Base-by-base conservation (phyloP, 129 eudicot genomes). In the Logfia minima region DNA sequence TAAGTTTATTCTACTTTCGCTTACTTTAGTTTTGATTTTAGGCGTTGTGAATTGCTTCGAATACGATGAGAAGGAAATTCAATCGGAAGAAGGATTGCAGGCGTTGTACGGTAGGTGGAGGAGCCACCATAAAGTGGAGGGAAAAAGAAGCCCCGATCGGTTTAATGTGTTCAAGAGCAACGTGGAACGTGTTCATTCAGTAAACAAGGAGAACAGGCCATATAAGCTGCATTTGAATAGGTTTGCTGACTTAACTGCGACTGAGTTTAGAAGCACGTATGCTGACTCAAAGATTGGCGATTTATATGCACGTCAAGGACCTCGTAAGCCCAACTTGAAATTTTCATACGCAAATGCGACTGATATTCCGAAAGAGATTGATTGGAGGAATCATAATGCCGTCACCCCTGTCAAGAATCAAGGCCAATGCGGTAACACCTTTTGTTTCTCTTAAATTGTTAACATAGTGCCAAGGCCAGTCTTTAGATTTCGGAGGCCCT, bases 91-190 rank as follows among this genome's bases (percentile, higher is more conserved):
- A 63, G 77, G 83, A 6, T 45, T 91, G 51, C 82, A 89, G 85
- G 84, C 66, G 1, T 7, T 91, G 84, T 91, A 89, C 68, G 86
- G 89, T 74, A 79, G 95, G 84, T 91, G 97, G 97, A 79, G 90
- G 77, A 79, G 73, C 85, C 81, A 83, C 86, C 90, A 91, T 76
- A 85, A 92, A 0, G 73, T 87, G 64, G 78, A 83, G 87, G 81
- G 60, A 84, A 58, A 60, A 39, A 23, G 55, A 48, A 18, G 70
- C 39, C 60, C 58, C 0, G 69, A 74, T 68, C 84, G 90, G 23
- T 91, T 85, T 73, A 89, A 91, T 53, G 92, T 89, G 71, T 91
- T 91, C 68, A 85, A 85, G 70, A 80, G 83, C 19, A 91, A 88
- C 60, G 88, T 82, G 26, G 83, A 75, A 48, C 80, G 82, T 71